These are phyloP conservation scores for Eucalyptus urophylla DNA, from an alignment of 345 rosid species.

Conservation along the genomic window DNA sequence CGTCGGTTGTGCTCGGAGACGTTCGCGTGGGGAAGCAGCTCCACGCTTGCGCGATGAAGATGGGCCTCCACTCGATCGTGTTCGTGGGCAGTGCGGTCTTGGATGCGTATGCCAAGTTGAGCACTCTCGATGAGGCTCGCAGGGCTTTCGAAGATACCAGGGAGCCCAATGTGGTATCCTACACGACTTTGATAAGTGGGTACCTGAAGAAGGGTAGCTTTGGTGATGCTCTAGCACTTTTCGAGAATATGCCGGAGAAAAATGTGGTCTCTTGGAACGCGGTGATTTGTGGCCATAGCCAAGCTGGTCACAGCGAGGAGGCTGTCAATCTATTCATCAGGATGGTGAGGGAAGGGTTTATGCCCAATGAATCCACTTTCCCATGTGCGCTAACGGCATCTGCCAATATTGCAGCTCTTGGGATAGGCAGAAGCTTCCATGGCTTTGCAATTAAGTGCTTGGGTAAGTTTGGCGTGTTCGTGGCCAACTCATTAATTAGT, in stretches of 20 bases:
- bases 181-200: not conserved
- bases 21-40: slow-evolving; percentile 40
- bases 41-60: slow-evolving; percentile 45
- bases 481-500: slow-evolving; percentile 57
- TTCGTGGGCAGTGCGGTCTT: slow-evolving; percentile 63
- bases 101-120: slow-evolving; percentile 49
- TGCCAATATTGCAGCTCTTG: slow-evolving; percentile 59
- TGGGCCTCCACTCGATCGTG: slow-evolving; percentile 51
- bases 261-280: slow-evolving; percentile 80
- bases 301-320: slow-evolving; percentile 63
- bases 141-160: slow-evolving; percentile 44
- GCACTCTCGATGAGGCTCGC: slow-evolving; percentile 36
- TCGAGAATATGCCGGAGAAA: slow-evolving; percentile 50
- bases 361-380: slow-evolving; percentile 47
- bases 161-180: slow-evolving; percentile 61
- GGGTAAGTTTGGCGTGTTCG: slow-evolving; percentile 24
- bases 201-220: not conserved
- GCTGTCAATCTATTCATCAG: slow-evolving; percentile 54
- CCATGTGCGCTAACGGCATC: slow-evolving; percentile 44
- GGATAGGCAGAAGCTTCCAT: slow-evolving; percentile 62
- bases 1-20: slow-evolving; percentile 29
- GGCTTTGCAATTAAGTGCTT: slow-evolving; percentile 49
- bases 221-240: slow-evolving; percentile 24
- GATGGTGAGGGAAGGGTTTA: slow-evolving; percentile 51
- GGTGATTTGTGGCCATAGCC: slow-evolving; percentile 68